Base-by-base conservation (phyloP, 129 eudicot genomes). In the Rutidosis leptorrhynchoides region DNA sequence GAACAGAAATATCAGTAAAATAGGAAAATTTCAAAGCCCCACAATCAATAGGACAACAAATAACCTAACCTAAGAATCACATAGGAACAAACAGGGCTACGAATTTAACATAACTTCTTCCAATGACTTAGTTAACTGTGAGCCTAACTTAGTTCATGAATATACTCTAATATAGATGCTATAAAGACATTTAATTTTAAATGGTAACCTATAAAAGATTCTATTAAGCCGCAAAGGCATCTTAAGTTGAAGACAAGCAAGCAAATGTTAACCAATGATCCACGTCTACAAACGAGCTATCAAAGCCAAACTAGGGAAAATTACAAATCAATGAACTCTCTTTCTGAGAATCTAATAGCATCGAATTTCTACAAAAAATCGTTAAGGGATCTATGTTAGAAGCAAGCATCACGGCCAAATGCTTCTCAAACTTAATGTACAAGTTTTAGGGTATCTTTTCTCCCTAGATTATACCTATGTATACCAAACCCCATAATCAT, bases 381-480 rank as follows among this genome's bases (percentile, higher is more conserved):
- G n/a, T 21, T 29, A 2, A 1, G n/a, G 26, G 7, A 3, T 69
- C 25, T n/a, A 7, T 8, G 12, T 33, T 8, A 5, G 1, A 7
- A 42, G 9, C 15, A 27, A 45, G 67, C 48, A 70, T 49, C 63
- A 2, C 9, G 16, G 42, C 15, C 22, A 62, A 15, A 62, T 32
- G 4, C 0, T 33, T 55, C 32, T 58, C 20, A 7, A 70, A 28
- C 4, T 59, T 26, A 1, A 14, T 28, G 6, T 0, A 10, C 3
- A 42, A 70, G 9, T 42, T 29, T 5, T 58, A 19, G 8, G 8
- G 77, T 19, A 63, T 52, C 70, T 51, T 19, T 63, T 35, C 30
- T 52, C 10, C 70, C 45, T 53, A 35, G 57, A 33, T 55, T n/a
- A 11, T 6, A n/a, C 45, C 64, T 5, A 60, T 26, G 15, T 4